Percentiles rank a stretch among this genome's conserved stretches.
These are phyloP conservation scores for Solanum stenotomum DNA, from an alignment of 257 asterid species.

Conservation along the genomic window DNA sequence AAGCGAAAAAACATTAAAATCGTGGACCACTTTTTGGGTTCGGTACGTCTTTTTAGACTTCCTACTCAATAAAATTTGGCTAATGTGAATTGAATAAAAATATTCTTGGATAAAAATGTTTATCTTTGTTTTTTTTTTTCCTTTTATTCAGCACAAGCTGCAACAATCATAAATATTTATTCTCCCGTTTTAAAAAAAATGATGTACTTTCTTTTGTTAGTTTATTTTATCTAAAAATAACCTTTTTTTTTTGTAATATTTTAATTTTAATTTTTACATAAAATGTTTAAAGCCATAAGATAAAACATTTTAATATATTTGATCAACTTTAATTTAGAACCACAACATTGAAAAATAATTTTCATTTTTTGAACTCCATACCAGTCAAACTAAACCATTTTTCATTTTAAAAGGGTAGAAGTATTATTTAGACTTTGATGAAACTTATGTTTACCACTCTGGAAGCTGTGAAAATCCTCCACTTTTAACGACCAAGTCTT, in stretches of 20 bases:
- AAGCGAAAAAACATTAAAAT: background rate
- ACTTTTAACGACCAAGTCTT: background rate
- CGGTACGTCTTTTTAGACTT: background rate
- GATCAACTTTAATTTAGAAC: too few relatives aligned
- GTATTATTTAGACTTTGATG: background rate
- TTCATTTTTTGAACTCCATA: too few relatives aligned
- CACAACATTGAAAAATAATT: too few relatives aligned
- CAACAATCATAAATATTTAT: background rate
- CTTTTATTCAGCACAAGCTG: background rate
- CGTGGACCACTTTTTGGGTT: conserved; percentile 14
- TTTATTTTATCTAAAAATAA: too few relatives aligned
- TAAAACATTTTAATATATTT: too few relatives aligned
- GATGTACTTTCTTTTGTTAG: background rate
- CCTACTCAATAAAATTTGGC: background rate
- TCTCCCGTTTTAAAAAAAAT: rapidly evolving
- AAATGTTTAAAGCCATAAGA: too few relatives aligned
- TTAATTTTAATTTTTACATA: too few relatives aligned
- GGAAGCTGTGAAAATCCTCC: background rate
- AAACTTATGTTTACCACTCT: background rate
- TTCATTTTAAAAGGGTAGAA: background rate
- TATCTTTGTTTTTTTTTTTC: background rate
- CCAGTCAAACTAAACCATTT: background rate
- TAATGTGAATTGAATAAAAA: background rate
- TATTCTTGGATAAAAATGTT: too few relatives aligned
- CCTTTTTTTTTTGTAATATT: too few relatives aligned